A percentile compares a stretch with the other conserved stretches of the same genome.
phyloP scores from a whole-genome alignment of 2,329 filamentous ascomycete genomes.

The Chrysoporthe deuterocubensis region DNA sequence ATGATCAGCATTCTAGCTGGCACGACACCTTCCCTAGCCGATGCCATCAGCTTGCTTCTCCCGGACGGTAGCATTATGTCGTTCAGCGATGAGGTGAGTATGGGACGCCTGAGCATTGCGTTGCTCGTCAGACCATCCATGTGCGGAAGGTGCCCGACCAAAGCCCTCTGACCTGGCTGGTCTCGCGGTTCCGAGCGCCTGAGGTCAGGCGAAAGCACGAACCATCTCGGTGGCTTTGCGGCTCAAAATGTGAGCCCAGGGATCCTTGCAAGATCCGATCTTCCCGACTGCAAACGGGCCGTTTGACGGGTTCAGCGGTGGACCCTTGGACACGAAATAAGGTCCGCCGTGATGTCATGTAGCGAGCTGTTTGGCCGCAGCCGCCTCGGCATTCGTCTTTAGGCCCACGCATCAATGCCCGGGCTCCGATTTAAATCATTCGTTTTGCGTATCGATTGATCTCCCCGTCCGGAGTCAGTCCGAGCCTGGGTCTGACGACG shows the following conservation, averaged over 20 bases:
- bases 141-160: background rate
- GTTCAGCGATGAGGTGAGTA: background rate
- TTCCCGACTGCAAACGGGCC: conserved; percentile 28
- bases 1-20: background rate
- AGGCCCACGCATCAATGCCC: conserved; percentile 14
- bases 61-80: background rate
- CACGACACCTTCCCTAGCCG: background rate
- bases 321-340: conserved; percentile 16
- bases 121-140: background rate
- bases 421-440: conserved; percentile 25
- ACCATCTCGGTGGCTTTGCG: conserved; percentile 28
- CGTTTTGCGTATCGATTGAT: conserved; percentile 16
- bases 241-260: conserved; percentile 27
- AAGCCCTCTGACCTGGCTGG: background rate
- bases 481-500: conserved; percentile 25
- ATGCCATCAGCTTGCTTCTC: background rate
- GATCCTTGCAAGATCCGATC: conserved; percentile 19
- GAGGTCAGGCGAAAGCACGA: conserved; percentile 24
- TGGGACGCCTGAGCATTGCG: background rate
- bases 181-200: conserved; percentile 6
- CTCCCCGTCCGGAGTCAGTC: conserved; percentile 20
- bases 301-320: conserved; percentile 27
- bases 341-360: conserved; percentile 26
- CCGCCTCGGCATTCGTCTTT: conserved; percentile 25
- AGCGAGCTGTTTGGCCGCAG: conserved; percentile 19